Base-by-base conservation (phyloP, 768 basidiomycete species). In the Ramaria rubella region DNA sequence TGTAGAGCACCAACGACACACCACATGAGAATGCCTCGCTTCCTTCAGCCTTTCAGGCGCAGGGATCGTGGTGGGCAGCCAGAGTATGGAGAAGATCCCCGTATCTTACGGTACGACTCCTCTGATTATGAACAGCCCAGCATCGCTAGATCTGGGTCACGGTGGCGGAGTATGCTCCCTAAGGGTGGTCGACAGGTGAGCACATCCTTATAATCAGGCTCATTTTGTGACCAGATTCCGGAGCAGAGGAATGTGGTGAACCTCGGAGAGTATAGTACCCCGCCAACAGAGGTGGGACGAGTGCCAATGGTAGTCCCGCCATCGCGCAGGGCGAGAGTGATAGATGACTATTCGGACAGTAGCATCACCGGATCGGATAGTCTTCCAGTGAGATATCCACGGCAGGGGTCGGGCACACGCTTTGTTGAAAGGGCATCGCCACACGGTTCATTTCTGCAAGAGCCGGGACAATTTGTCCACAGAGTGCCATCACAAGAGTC, bases 21-120 rank as follows among this genome's bases (percentile, higher is more conserved):
- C 33, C 38, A 36, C 38, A 52, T 36, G 24, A 52, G 38, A 33
- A 52, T 52, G 50, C 50, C 50, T 36, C 50, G 21, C 50, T 52
- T 56, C 40, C 45, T 56, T 33, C 40, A 26, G 19, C 44, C 55
- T 31, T 56, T 56, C 55, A 45, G 55, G 29, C 36, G 52, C n/a
- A 43, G 52, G 43, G 52, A 54, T 14, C 23, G 38, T 2, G 52
- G 38, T 27, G 29, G 24, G 38, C 52, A 27, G 15, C 52, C 52
- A 12, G 38, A 14, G 7, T 54, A 54, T 44, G 5, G 24, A 2
- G 38, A 54, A n/a, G 26, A 40, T 2, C 38, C 19, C 26, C 29
- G 1, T 14, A 30, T 21, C 30, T 51, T 31, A 11, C 23, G 49
- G 6, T 51, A 31, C 17, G 49, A 56, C 31, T 2, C 29, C 9